Evolutionary conservation across 2,329 filamentous ascomycete genomes (phyloP).

Genomic region (Ambrosiella beaveri): DNA sequence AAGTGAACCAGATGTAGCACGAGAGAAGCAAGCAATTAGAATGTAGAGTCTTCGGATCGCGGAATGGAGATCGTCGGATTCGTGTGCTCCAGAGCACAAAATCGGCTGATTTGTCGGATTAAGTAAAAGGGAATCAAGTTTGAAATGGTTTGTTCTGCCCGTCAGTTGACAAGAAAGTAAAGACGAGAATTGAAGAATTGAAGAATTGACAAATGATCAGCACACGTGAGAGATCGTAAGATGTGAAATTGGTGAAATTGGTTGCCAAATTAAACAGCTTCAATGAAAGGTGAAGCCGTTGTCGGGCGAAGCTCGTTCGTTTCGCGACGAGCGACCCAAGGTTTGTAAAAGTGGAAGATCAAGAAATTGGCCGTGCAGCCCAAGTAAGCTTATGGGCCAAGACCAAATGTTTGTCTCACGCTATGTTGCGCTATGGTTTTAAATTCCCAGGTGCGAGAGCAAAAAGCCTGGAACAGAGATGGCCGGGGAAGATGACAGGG

Average conservation of each 20-base stretch:
- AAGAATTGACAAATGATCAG: background rate
- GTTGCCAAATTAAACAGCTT: background rate
- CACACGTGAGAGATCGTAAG: background rate
- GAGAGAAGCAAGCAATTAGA: background rate
- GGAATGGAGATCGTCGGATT: background rate
- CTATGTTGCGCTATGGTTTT: slow-evolving; percentile 2
- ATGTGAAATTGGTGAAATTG: background rate
- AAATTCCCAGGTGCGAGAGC: background rate
- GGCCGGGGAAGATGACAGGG: background rate
- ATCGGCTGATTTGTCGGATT: background rate
- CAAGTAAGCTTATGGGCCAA: background rate
- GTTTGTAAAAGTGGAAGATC: background rate
- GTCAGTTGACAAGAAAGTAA: background rate
- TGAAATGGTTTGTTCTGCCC: background rate
- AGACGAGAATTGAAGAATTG: background rate
- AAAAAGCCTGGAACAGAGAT: background rate
- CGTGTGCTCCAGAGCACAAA: background rate
- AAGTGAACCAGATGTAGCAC: background rate
- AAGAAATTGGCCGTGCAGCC: background rate
- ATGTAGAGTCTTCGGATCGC: background rate
- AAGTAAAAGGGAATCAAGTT: background rate
- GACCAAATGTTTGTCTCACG: background rate
- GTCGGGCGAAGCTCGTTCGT: background rate
- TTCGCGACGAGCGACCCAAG: background rate
- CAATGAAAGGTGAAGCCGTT: background rate